Evolutionary conservation across 495 filamentous ascomycete species (phyloP).

Genomic region (Cladorrhinum samala): DNA sequence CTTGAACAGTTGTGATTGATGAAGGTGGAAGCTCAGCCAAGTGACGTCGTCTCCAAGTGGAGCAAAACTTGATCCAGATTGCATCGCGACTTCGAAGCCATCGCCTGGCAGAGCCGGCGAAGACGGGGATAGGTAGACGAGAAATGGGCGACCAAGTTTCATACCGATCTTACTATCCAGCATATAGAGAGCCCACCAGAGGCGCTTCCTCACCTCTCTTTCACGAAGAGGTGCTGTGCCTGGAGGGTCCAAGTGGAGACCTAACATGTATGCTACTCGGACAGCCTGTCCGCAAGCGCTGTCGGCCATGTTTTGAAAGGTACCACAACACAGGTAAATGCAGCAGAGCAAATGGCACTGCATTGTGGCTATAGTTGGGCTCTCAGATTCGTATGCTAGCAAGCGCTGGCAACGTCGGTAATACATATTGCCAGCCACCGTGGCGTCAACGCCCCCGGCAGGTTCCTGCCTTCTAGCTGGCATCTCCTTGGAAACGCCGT

Average conservation of each 20-base stretch:
- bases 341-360: constrained; percentile 53
- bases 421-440: constrained; percentile 36
- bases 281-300: constrained; percentile 36
- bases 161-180: constrained; percentile 44
- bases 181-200: constrained; percentile 49
- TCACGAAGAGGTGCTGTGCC: constrained; percentile 28
- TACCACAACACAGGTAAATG: constrained; percentile 52
- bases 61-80: constrained; percentile 34
- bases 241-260: constrained; percentile 46
- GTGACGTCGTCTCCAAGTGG: constrained; percentile 33
- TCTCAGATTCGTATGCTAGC: constrained; percentile 42
- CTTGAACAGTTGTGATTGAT: constrained; percentile 35
- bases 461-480: no score
- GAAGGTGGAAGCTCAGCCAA: constrained; percentile 36
- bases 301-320: constrained; percentile 48
- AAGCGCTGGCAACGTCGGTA: constrained; percentile 41
- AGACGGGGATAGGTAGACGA: constrained; percentile 25
- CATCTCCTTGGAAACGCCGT: constrained; percentile 34
- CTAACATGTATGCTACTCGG: constrained; percentile 45
- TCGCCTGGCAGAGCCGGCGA: constrained; percentile 37
- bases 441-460: not conserved
- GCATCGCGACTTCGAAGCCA: constrained; percentile 26
- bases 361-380: constrained; percentile 43
- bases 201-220: constrained; percentile 38
- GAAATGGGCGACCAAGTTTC: constrained; percentile 48